Base-by-base conservation (phyloP, 305 asterid species). In the Withania somnifera region DNA sequence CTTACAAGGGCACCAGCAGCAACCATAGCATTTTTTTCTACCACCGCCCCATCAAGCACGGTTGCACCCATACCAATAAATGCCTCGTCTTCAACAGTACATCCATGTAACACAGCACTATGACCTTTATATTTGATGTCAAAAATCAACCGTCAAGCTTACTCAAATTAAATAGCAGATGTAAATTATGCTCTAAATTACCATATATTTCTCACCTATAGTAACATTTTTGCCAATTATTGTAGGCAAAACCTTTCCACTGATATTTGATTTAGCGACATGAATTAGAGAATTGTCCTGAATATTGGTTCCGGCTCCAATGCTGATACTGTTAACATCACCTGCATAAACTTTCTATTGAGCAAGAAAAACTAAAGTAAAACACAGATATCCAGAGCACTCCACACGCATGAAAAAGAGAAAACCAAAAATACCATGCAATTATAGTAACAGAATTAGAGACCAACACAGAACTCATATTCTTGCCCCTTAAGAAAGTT, bases 1-100 rank as follows among this genome's bases (percentile, higher is more conserved):
- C 98, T 91, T 69, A 96, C 99, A 86, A 93, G 99, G 45, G 99
- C 98, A 84, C 99, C 99, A 76, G 98, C 98, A 86, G 99, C 99
- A 85, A 96, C 97, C 99, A 96, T 94, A 28, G 98, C 94, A 81
- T 96, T 89, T 86, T 96, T 96, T 87, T 96, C 98, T 63, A 96
- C 88, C 69, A 92, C 91, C 51, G 90, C 99, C 38, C 99, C 99
- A 77, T 94, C 99, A 86, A 96, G 99, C 90, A 96, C 86, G 7
- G 94, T 96, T 50, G 99, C 97, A 68, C 98, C 97, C 98, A 90
- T 96, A 77, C 99, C 99, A 38, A 94, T 90, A 88, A 93, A 96
- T 38, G 99, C 86, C 88, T 94, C 98, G 75, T 96, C 98, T 88
- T 94, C 98, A 42, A 96, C 94, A 54, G 97, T 96, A 82, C 99